These are phyloP conservation scores for Dactylella cylindrospora DNA, from an alignment of 2,329 filamentous ascomycete species.

Conservation along the genomic window DNA sequence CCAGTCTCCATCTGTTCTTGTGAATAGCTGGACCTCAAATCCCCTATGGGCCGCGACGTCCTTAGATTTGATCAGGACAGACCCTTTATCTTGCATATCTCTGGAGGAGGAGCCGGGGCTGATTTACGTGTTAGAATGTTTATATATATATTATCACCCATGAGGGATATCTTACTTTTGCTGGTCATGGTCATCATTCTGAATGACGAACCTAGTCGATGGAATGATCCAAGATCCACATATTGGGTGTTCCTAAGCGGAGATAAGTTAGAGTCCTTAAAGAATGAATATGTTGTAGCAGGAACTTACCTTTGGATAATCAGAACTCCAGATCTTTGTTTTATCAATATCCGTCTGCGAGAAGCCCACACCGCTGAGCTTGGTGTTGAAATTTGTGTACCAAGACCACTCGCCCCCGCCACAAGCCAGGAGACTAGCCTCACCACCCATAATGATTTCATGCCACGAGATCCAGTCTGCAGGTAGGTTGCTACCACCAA, in stretches of 20 bases:
- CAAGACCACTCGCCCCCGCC: slow-evolving; percentile 49
- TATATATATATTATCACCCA: no score
- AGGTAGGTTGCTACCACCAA: slow-evolving; percentile 48
- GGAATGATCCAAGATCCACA: slow-evolving; percentile 48
- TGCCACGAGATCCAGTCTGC: slow-evolving; percentile 50
- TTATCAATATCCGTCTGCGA: slow-evolving; percentile 48
- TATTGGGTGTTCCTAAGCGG: slow-evolving; percentile 30
- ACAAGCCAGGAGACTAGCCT: slow-evolving; percentile 48
- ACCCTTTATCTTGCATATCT: slow-evolving; percentile 49
- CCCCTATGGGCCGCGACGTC: slow-evolving; percentile 48
- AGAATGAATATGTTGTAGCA: slow-evolving; percentile 7
- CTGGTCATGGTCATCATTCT: slow-evolving; percentile 51
- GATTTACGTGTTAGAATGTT: slow-evolving; percentile 4
- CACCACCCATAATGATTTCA: slow-evolving; percentile 50
- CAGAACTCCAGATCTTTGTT: slow-evolving; percentile 50
- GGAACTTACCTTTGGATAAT: slow-evolving; percentile 31
- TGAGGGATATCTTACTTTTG: slow-evolving; percentile 43
- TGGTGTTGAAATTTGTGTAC: slow-evolving; percentile 50
- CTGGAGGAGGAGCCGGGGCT: slow-evolving; percentile 48
- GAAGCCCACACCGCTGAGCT: slow-evolving; percentile 46
- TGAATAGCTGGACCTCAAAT: slow-evolving; percentile 50
- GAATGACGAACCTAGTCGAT: slow-evolving; percentile 49
- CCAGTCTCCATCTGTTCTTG: slow-evolving; percentile 49
- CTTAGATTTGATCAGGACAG: slow-evolving; percentile 50
- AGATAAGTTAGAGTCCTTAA: slow-evolving; percentile 10